These are phyloP conservation scores for Groenewaldozyma auringiensis DNA, from an alignment of 1,139 yeast genomes.

Conservation along the genomic window DNA sequence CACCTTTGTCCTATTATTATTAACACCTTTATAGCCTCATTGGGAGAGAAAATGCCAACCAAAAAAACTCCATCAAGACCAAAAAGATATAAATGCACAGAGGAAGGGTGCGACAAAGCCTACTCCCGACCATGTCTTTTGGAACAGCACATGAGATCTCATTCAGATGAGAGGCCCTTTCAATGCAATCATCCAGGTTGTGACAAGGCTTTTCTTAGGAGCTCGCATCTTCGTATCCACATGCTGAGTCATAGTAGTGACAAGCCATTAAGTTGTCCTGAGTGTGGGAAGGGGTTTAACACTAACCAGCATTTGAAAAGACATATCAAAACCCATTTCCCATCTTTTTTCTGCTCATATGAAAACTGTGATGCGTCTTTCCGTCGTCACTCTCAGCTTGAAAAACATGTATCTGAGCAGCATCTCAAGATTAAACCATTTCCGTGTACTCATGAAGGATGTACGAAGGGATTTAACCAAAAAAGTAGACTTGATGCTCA, in stretches of 20 bases:
- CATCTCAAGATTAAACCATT: conserved; percentile 38
- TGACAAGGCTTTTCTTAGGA: conserved; percentile 58
- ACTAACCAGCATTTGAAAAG: conserved; percentile 74
- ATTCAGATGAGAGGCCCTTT: conserved; percentile 74
- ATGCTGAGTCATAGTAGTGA: conserved; percentile 46
- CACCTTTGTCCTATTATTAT: not conserved
- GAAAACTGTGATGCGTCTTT: conserved; percentile 61
- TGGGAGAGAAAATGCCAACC: conserved; percentile 14
- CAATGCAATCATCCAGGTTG: conserved; percentile 51
- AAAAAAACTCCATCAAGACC: conserved; percentile 31
- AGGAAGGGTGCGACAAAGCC: conserved; percentile 61
- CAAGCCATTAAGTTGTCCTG: conserved; percentile 68
- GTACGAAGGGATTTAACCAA: conserved; percentile 28
- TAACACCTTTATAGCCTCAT: conserved; percentile 10
- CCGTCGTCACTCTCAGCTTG: conserved; percentile 68
- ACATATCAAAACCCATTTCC: conserved; percentile 72
- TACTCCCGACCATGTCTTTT: conserved; percentile 76
- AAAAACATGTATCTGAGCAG: conserved; percentile 59
- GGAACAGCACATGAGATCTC: conserved; percentile 72
- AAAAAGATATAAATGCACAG: conserved; percentile 54
- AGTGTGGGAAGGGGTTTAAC: conserved; percentile 79
- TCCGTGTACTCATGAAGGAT: conserved; percentile 28
- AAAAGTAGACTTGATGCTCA: conserved; percentile 31
- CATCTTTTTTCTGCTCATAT: conserved; percentile 54
- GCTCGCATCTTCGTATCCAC: conserved; percentile 75